Conservation (phyloP, 352 stramenopile genomes). For the Phytopythium boreale region DNA sequence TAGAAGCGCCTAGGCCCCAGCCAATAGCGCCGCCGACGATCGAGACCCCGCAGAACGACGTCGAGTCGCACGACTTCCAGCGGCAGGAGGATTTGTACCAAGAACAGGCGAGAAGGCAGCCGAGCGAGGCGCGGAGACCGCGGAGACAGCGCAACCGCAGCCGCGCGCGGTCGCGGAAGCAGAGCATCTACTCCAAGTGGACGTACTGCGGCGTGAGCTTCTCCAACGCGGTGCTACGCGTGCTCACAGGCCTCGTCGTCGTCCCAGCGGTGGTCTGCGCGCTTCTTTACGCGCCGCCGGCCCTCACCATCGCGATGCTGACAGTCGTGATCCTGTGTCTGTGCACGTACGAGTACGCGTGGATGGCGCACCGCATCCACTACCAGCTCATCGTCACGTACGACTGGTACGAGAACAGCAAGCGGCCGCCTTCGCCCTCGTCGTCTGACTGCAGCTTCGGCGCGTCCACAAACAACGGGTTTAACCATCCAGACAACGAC, state of each 20-base stretch:
- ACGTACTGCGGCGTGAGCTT: constrained; percentile 32
- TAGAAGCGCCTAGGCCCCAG: neutral
- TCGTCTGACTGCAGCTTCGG: neutral
- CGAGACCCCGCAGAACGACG: constrained; percentile 2
- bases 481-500: neutral
- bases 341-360: constrained; percentile 50
- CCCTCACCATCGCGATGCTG: constrained; percentile 23
- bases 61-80: constrained; percentile 3
- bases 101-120: neutral
- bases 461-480: neutral
- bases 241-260: constrained; percentile 25
- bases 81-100: neutral
- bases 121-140: neutral
- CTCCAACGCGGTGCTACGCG: constrained; percentile 31
- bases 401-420: constrained; percentile 9
- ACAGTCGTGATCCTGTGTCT: constrained; percentile 29
- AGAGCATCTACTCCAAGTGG: constrained; percentile 38
- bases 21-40: neutral
- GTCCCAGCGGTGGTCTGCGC: constrained; percentile 26
- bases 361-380: constrained; percentile 51
- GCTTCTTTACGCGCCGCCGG: constrained; percentile 31
- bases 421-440: neutral
- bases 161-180: constrained; percentile 29
- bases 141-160: constrained; percentile 9
- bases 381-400: constrained; percentile 35